Percentiles rank a stretch among this genome's conserved stretches.
Evolutionary conservation across 2,329 filamentous ascomycete genomes (phyloP).

Genomic region (Talaromyces albobiverticillius): DNA sequence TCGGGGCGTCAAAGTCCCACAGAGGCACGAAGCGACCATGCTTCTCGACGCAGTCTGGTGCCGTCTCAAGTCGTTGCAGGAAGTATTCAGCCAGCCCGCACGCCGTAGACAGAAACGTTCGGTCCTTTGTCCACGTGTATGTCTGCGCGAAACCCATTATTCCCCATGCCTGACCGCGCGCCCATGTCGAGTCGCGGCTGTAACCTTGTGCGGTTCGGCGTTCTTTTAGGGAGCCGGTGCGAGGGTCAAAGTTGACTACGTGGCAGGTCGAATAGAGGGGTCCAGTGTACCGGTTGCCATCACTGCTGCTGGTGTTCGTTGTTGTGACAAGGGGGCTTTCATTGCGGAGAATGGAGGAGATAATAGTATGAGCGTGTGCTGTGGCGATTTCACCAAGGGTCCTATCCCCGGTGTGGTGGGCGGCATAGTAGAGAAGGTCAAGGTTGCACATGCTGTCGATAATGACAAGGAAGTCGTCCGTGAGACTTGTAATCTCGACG

Average conservation of each 20-base stretch:
- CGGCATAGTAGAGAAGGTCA: conserved; percentile 38
- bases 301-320: neutral
- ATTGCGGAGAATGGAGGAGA: conserved; percentile 31
- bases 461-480: conserved; percentile 40
- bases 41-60: conserved; percentile 21
- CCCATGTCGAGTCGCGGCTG: conserved; percentile 21
- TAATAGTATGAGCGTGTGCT: conserved; percentile 36
- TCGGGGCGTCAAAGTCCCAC: conserved; percentile 44
- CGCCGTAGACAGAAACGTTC: conserved; percentile 32
- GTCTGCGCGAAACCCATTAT: conserved; percentile 37
- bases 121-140: conserved; percentile 33
- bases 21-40: conserved; percentile 21
- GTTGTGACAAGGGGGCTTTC: conserved; percentile 15
- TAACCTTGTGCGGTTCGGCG: conserved; percentile 23
- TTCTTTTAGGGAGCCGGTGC: conserved; percentile 16
- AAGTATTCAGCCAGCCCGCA: conserved; percentile 39
- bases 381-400: conserved; percentile 35
- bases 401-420: conserved; percentile 24
- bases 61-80: conserved; percentile 28
- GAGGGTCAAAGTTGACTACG: conserved; percentile 22
- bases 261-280: conserved; percentile 20
- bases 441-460: conserved; percentile 44
- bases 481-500: conserved; percentile 29
- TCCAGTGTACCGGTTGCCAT: conserved; percentile 8
- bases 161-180: conserved; percentile 24